Base-by-base conservation (phyloP, 2,329 filamentous ascomycete genomes). In the Xylariaceae sp. region DNA sequence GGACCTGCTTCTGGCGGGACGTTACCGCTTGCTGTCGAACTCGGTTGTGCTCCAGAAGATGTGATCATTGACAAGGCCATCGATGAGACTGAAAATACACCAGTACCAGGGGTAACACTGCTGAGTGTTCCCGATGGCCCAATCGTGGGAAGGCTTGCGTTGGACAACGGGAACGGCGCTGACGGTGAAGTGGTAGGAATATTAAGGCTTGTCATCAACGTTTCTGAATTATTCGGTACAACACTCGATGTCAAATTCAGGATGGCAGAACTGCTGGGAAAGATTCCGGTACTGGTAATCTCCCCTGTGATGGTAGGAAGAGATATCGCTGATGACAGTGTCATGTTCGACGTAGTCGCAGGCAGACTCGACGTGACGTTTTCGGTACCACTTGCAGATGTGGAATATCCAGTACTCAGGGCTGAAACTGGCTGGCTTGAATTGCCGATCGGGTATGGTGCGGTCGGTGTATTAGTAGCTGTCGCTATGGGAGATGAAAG, bases 161-260 rank as follows among this genome's bases (percentile, higher is more conserved):
- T 61, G n/a, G 51, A 47, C 14, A 55, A 19, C 6, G 55, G 56
- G 48, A 61, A 62, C 6, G 59, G 51, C 16, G 39, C 44, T 14
- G 48, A 55, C 47, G 42, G 51, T 40, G 53, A 60, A 31, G 39
- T 22, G 19, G 41, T 56, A 6, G n/a, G 12, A 6, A 50, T 53
- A 33, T 42, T 22, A 17, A 28, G 31, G 18, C 43, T 9, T 16
- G 48, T 42, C 28, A 41, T 47, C 31, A 38, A 28, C 3, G 6
- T 31, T 39, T 41, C 31, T n/a, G 48, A 51, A n/a, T 31, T 12
- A 16, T 13, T 54, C 28, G 48, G 34, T 41, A 42, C 45, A 28
- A 41, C 43, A 4, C 12, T 49, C 11, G 45, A 46, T 17, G 48
- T 42, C 14, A 16, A 0, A 22, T 39, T 33, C 22, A n/a, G 45